These are phyloP conservation scores for Pinus tabuliformis DNA, from an alignment of 75 land plant genomes.

Conservation along the genomic window DNA sequence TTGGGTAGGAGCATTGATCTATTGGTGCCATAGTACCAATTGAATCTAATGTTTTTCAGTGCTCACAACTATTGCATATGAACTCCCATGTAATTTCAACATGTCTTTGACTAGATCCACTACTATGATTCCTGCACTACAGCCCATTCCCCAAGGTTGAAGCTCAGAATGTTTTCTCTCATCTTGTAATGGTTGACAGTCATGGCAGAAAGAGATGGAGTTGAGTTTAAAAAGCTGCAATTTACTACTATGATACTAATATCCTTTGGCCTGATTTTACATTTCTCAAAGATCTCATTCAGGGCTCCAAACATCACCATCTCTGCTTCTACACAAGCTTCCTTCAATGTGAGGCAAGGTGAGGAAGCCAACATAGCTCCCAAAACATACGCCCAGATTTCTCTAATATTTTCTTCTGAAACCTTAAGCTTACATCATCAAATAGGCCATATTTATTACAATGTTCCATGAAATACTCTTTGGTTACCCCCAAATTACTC, in stretches of 20 bases:
- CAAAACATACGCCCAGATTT: constrained; percentile 85
- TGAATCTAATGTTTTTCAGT: constrained; percentile 81
- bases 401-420: constrained; percentile 51
- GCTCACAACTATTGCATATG: constrained; percentile 82
- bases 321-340: constrained; percentile 47
- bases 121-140: constrained; percentile 83
- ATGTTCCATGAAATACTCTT: constrained; percentile 44
- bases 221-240: constrained; percentile 91
- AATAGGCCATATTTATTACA: constrained; percentile 60
- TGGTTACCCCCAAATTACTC: too few species aligned
- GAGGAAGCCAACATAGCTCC: constrained; percentile 26
- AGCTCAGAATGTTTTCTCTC: constrained; percentile 82
- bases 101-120: constrained; percentile 79
- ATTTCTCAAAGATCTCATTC: constrained; percentile 87
- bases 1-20: constrained; percentile 81
- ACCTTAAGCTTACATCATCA: constrained; percentile 64
- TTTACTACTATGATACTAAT: constrained; percentile 89
- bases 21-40: constrained; percentile 77
- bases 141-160: constrained; percentile 95
- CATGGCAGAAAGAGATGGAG: constrained; percentile 94
- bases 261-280: constrained; percentile 73
- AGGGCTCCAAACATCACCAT: constrained; percentile 51
- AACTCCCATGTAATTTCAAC: constrained; percentile 67
- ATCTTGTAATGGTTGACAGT: constrained; percentile 90
- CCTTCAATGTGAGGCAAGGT: constrained; percentile 61